Evolutionary conservation across 805 yeast species (phyloP), one percentile per base, ranked within the genome.

Genomic region (Candida manassasensis): DNA sequence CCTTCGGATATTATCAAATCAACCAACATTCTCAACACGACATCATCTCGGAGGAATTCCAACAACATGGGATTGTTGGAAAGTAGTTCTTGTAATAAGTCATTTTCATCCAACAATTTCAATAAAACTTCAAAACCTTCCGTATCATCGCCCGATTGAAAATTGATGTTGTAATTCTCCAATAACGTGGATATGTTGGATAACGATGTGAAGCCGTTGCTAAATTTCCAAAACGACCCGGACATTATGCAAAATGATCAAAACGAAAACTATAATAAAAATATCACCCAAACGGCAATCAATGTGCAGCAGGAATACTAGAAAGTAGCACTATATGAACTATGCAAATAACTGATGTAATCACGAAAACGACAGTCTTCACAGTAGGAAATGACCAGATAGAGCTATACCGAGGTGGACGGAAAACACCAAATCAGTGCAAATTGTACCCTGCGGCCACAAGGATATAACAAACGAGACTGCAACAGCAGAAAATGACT

Each of bases 191-290:
- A 54, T 31, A 67, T 59, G 35, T 65, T 67, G 19, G 69, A 63
- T 25, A 65, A 47, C 32, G 71, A 63, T 18, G 69, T 60, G 47
- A 65, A 66, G 34, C 73, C 72, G 48, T 64, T 67, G 41, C 67
- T 63, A 47, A 67, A 65, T 48, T 67, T 67, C 73, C 73, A 67
- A 45, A 67, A 67, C 13, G 70, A 62, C 13, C 71, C 68, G n/a
- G 71, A 65, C 73, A 67, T 67, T 39, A 21, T 28, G 19, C 24
- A 18, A 27, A 30, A 16, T 27, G 11, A n/a, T n/a, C n/a, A n/a
- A n/a, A n/a, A n/a, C n/a, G n/a, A n/a, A n/a, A n/a, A n/a, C n/a
- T n/a, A n/a, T n/a, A n/a, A n/a, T n/a, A n/a, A n/a, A n/a, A n/a
- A n/a, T n/a, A n/a, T n/a, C n/a, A n/a, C n/a, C n/a, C n/a, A n/a